Percentiles rank a stretch among this genome's conserved stretches.
Evolutionary conservation across 495 filamentous ascomycete species (phyloP).

Genomic region (Chaetomidium leptoderma): DNA sequence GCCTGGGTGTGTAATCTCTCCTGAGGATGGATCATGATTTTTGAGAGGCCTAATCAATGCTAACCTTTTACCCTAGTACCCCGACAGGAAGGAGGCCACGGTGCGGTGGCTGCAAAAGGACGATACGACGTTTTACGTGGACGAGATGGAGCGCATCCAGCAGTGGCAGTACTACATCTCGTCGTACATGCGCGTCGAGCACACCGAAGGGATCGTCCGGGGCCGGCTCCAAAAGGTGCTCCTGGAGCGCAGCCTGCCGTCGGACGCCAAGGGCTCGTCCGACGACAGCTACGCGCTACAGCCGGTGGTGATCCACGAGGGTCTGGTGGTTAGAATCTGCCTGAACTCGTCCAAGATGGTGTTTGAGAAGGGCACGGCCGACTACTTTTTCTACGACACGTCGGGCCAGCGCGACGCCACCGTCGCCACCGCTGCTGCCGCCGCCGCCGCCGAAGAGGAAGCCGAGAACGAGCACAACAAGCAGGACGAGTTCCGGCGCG

Average conservation of each 20-base stretch:
- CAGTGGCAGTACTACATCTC: slow-evolving; percentile 92
- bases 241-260: slow-evolving; percentile 70
- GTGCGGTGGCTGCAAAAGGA: slow-evolving; percentile 72
- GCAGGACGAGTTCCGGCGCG: slow-evolving; percentile 47
- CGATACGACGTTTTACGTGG: slow-evolving; percentile 72
- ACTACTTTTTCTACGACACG: slow-evolving; percentile 49
- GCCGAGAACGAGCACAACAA: slow-evolving; percentile 39
- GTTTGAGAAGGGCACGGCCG: slow-evolving; percentile 63
- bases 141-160: slow-evolving; percentile 54
- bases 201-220: slow-evolving; percentile 76
- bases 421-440: no score
- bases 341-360: slow-evolving; percentile 78
- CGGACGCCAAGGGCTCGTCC: slow-evolving; percentile 43
- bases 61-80: slow-evolving; percentile 42
- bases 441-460: slow-evolving; percentile 13
- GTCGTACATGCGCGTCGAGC: slow-evolving; percentile 79
- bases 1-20: slow-evolving; percentile 65
- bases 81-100: slow-evolving; percentile 53
- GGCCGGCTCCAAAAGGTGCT: slow-evolving; percentile 60
- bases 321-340: slow-evolving; percentile 72
- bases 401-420: slow-evolving; percentile 8
- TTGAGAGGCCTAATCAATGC: neutral
- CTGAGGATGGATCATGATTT: no score
- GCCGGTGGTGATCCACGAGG: slow-evolving; percentile 63
- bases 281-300: slow-evolving; percentile 47